Evolutionary conservation across 2,329 filamentous ascomycete genomes (phyloP).

Genomic region (Phyllosticta ampelicida): DNA sequence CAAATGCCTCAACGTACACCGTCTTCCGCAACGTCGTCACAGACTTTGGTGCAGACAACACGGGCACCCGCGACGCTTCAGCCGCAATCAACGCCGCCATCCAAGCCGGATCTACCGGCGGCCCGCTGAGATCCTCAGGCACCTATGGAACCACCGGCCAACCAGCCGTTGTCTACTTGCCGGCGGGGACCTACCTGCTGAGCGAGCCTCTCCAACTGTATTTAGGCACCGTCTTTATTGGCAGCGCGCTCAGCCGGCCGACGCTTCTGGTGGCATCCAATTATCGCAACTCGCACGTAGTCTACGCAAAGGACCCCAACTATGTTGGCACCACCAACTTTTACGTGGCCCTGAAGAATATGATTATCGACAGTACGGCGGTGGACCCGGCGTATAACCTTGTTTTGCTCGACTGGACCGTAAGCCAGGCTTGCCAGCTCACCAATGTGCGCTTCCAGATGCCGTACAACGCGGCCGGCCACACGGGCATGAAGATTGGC

Average conservation of each 20-base stretch:
- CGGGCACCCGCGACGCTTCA: slow-evolving; percentile 21
- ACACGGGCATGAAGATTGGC: slow-evolving; percentile 28
- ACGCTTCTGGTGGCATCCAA: not conserved
- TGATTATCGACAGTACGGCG: slow-evolving; percentile 19
- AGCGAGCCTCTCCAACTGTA: slow-evolving; percentile 15
- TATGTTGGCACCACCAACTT: slow-evolving; percentile 16
- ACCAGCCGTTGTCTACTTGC: slow-evolving; percentile 19
- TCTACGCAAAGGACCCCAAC: slow-evolving; percentile 15
- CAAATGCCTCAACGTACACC: slow-evolving; percentile 14
- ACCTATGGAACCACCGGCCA: slow-evolving; percentile 16
- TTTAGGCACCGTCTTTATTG: slow-evolving; percentile 7
- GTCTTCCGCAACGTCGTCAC: slow-evolving; percentile 29
- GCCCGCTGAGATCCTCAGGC: not conserved
- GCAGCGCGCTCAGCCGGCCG: slow-evolving; percentile 4
- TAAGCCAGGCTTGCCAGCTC: slow-evolving; percentile 20
- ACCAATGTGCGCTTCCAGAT: slow-evolving; percentile 24
- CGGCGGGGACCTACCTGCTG: slow-evolving; percentile 18
- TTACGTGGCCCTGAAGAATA: slow-evolving; percentile 19
- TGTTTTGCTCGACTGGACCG: slow-evolving; percentile 19
- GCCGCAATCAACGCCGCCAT: slow-evolving; percentile 11
- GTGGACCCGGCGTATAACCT: slow-evolving; percentile 12
- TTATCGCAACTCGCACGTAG: slow-evolving; percentile 4
- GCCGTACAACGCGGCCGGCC: slow-evolving; percentile 21
- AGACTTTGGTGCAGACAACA: slow-evolving; percentile 25
- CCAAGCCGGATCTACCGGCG: not conserved